phyloP scores from a whole-genome alignment of 2,329 filamentous ascomycete species.

The Penicillium sp. region DNA sequence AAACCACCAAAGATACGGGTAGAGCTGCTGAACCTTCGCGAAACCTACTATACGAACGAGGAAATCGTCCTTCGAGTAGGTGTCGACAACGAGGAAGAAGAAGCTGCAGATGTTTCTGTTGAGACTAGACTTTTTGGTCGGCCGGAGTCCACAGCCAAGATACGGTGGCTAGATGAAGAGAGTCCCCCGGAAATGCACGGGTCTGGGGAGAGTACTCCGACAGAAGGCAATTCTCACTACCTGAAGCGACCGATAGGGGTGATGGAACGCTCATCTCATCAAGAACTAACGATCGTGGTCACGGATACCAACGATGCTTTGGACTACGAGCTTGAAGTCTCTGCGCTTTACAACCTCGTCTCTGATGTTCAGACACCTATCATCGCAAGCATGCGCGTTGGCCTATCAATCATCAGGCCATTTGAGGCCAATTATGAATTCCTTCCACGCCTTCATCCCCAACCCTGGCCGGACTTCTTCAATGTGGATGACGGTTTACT shows the following conservation, averaged over 20 bases:
- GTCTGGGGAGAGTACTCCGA: conserved; percentile 22
- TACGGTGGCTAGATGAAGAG: conserved; percentile 41
- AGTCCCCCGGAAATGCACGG: conserved; percentile 12
- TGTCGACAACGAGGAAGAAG: conserved; percentile 73
- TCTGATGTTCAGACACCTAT: conserved; percentile 75
- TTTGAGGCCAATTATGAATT: conserved; percentile 92
- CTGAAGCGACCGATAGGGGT: conserved; percentile 29
- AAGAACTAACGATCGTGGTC: conserved; percentile 41
- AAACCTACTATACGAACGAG: conserved; percentile 82
- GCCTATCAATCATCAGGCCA: conserved; percentile 65
- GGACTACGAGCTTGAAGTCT: conserved; percentile 61
- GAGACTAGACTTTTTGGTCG: conserved; percentile 60
- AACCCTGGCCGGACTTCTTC: conserved; percentile 83
- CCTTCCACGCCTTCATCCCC: conserved; percentile 64
- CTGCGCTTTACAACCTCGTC: conserved; percentile 66
- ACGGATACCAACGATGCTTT: conserved; percentile 45
- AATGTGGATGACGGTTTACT: conserved; percentile 44
- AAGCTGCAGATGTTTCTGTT: conserved; percentile 62
- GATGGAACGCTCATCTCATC: conserved; percentile 27
- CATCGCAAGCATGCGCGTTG: conserved; percentile 60
- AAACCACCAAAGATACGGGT: conserved; percentile 90
- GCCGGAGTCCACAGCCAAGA: conserved; percentile 40
- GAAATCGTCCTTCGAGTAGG: conserved; percentile 58
- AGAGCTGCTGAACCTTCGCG: no score
- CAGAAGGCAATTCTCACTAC: conserved; percentile 25